Evolutionary conservation across 257 asterid genomes (phyloP), one percentile per base, ranked within the genome.

Genomic region (Petunia axillaris): DNA sequence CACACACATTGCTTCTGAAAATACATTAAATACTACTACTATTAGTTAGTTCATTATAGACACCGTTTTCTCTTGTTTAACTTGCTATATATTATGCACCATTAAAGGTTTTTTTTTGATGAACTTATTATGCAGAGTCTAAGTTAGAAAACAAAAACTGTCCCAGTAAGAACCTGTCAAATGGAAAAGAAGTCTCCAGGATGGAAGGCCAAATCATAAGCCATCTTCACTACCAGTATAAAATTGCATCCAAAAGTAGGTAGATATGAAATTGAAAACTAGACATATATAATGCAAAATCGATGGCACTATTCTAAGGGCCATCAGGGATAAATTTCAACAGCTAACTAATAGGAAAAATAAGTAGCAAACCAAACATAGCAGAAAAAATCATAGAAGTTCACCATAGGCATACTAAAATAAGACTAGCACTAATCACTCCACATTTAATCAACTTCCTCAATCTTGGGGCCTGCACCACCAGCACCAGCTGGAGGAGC

Each of bases 381-480:
- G 38, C 73, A 40, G 40, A 39, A 65, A 39, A 25, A 25, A 25
- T 25, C 8, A 65, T 65, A 1, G 6, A 15, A 67, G 55, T n/a
- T 41, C 8, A 15, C n/a, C n/a, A 68, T 16, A 44, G 8, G 0
- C 8, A n/a, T 67, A 67, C 38, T 41, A 44, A 1, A 68, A 4
- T 8, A 44, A 43, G n/a, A 8, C 57, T 2, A 43, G 76, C 11
- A 65, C 1, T 1, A 35, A 14, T 40, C 74, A 4, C 76, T 64
- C 6, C 9, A 64, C 4, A 64, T 14, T 86, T 86, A 86, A 79
- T 86, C 89, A 0, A 86, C 89, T 79, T 86, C 89, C 78, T 86
- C 89, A 59, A 86, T 86, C 85, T 85, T 85, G 80, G 86, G 88
- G 50, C 88, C 86, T 14, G 86, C 80, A 53, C 86, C 85, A 3